These are phyloP conservation scores for Tricholoma sp. DNA, from an alignment of 768 basidiomycete species.

Conservation along the genomic window DNA sequence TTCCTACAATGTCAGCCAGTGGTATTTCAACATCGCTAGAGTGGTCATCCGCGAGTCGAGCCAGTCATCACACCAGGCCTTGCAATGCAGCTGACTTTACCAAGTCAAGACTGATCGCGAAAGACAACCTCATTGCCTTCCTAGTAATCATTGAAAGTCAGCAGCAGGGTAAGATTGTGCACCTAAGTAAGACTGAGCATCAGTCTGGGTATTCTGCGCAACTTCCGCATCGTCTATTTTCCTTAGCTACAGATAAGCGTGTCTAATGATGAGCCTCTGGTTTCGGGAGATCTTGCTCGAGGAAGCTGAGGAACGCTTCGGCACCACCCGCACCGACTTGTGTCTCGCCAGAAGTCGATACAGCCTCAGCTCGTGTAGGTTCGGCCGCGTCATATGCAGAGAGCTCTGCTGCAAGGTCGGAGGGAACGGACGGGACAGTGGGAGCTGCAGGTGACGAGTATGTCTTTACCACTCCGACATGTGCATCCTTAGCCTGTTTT, in stretches of 20 bases:
- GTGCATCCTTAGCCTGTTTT: constrained; percentile 80
- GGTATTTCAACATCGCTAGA: no score
- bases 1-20: no score
- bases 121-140: no score
- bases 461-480: constrained; percentile 80
- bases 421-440: constrained; percentile 67
- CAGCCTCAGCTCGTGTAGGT: constrained; percentile 44
- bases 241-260: constrained; percentile 6
- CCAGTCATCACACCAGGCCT: no score
- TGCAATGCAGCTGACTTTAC: no score
- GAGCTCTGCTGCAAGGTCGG: constrained; percentile 85
- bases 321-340: constrained; percentile 52
- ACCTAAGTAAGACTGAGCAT: background rate
- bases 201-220: background rate
- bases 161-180: no score
- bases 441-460: constrained; percentile 76
- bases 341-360: constrained; percentile 25
- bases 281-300: constrained; percentile 64
- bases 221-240: constrained; percentile 10
- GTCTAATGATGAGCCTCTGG: constrained; percentile 25
- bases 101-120: no score
- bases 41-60: no score
- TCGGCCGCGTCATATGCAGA: constrained; percentile 80
- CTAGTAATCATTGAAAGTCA: no score
- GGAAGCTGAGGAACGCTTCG: constrained; percentile 72